Base-by-base conservation (phyloP, 2,329 filamentous ascomycete species). In the Clarireedia sp. region DNA sequence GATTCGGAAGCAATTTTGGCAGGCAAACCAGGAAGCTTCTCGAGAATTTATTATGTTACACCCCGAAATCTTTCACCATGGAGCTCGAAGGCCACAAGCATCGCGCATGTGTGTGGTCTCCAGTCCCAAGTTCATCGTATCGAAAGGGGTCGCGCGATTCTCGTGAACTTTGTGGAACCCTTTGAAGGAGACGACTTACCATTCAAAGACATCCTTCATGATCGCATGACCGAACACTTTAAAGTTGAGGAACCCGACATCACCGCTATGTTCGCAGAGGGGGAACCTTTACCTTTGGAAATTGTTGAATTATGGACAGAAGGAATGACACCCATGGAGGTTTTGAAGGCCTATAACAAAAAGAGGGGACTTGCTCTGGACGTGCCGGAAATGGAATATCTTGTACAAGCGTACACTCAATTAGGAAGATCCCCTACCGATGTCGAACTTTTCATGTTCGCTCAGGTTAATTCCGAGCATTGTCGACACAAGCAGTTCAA, bases 401-500 rank as follows among this genome's bases (percentile, higher is more conserved):
- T 99, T 40, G 89, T 96, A n/a, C 84, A 90, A 63, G 85, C 86
- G 43, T 94, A 90, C 71, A 82, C 82, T 5, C 79, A 67, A 51
- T 50, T 83, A 17, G 80, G 82, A 59, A 75, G 84, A 38, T 75
- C 80, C 48, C 89, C 89, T 1, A 60, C 64, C 58, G 94, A 97
- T 69, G 89, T 97, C 45, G 94, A 99, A 74, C 79, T 97, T 21
- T 97, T 97, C 78, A 97, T 97, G 94, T 99, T 97, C 71, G 92
- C 92, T 16, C 94, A 99, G 73, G 92, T 99, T 70, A 97, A 97
- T 76, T 97, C 92, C 3, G 94, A 99, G 77, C 92, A 97, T 72
- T 96, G 69, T 59, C 67, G 72, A 50, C 74, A 77, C 58, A 95
- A 96, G 76, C 88, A 95, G 65, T 99, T 99, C 80, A 99, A 99